These are phyloP conservation scores for Penicillium sumatraense DNA, from an alignment of 2,329 filamentous ascomycete species.

Conservation along the genomic window DNA sequence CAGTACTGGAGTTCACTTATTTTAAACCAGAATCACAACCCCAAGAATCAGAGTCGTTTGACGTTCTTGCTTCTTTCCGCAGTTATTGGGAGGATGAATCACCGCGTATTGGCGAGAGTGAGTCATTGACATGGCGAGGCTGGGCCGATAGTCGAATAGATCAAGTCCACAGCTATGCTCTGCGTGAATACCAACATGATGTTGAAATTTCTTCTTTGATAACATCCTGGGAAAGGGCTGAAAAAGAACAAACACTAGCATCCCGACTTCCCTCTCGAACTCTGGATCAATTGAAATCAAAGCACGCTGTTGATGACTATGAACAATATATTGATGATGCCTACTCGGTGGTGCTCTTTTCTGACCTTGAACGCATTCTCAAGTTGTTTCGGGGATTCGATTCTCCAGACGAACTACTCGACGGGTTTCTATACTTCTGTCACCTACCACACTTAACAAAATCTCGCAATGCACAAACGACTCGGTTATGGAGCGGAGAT, in stretches of 20 bases:
- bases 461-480: slow-evolving; percentile 27
- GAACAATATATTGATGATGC: slow-evolving; percentile 73
- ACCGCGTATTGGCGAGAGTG: slow-evolving; percentile 74
- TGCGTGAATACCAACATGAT: slow-evolving; percentile 16
- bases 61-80: slow-evolving; percentile 55
- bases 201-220: slow-evolving; percentile 40
- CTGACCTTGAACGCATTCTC: slow-evolving; percentile 72
- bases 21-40: slow-evolving; percentile 55
- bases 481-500: slow-evolving; percentile 54
- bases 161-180: not conserved
- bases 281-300: not conserved
- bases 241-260: slow-evolving; percentile 54
- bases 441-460: slow-evolving; percentile 61
- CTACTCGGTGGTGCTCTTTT: slow-evolving; percentile 78
- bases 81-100: slow-evolving; percentile 89
- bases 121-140: slow-evolving; percentile 70
- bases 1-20: slow-evolving; percentile 72
- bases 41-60: slow-evolving; percentile 10
- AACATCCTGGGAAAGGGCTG: slow-evolving; percentile 55
- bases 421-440: slow-evolving; percentile 73
- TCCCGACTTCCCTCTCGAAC: slow-evolving; percentile 67
- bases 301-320: slow-evolving; percentile 67
- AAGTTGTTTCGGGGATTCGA: slow-evolving; percentile 33
- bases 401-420: slow-evolving; percentile 59
- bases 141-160: slow-evolving; percentile 8